Percentiles rank a stretch among this genome's conserved stretches.
Evolutionary conservation across 305 asterid genomes (phyloP).

Genomic region (Coffea humblotiana): DNA sequence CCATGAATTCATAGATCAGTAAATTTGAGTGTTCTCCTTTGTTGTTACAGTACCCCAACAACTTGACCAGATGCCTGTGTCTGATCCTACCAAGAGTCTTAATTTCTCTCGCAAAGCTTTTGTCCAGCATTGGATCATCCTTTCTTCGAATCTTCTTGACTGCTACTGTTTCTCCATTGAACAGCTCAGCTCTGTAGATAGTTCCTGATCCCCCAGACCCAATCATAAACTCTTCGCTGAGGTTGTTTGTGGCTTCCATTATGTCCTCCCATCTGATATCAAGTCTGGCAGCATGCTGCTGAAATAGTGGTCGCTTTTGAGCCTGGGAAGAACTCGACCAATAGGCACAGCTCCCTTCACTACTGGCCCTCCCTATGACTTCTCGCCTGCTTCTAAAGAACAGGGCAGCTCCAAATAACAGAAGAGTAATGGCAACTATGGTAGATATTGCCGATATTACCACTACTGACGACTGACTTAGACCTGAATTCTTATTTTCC

Average conservation of each 20-base stretch:
- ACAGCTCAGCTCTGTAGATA: constrained; percentile 70
- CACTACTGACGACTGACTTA: constrained; percentile 53
- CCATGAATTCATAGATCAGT: constrained; percentile 90
- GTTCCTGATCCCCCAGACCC: constrained; percentile 92
- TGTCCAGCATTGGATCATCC: constrained; percentile 68
- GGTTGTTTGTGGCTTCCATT: constrained; percentile 87
- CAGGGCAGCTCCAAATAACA: constrained; percentile 63
- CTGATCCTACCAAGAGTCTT: constrained; percentile 83
- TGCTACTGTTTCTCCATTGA: constrained; percentile 69
- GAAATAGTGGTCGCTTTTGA: constrained; percentile 62
- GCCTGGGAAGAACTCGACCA: constrained; percentile 68
- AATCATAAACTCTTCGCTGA: constrained; percentile 75
- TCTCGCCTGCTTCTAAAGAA: constrained; percentile 64
- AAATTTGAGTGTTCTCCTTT: constrained; percentile 58
- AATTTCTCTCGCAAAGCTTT: constrained; percentile 83
- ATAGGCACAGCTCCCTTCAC: constrained; percentile 45
- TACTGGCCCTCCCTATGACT: constrained; percentile 37
- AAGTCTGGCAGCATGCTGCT: constrained; percentile 45
- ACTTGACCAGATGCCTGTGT: constrained; percentile 79
- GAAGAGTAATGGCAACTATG: constrained; percentile 41
- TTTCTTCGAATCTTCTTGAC: constrained; percentile 70
- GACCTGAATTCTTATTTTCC: constrained; percentile 29
- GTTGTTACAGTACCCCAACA: constrained; percentile 77
- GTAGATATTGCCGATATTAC: constrained; percentile 61
- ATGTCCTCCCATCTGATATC: constrained; percentile 77